A percentile compares a stretch with the other conserved stretches of the same genome.
Conservation (phyloP, 2,329 filamentous ascomycete species). For the Pleurostoma richardsiae region DNA sequence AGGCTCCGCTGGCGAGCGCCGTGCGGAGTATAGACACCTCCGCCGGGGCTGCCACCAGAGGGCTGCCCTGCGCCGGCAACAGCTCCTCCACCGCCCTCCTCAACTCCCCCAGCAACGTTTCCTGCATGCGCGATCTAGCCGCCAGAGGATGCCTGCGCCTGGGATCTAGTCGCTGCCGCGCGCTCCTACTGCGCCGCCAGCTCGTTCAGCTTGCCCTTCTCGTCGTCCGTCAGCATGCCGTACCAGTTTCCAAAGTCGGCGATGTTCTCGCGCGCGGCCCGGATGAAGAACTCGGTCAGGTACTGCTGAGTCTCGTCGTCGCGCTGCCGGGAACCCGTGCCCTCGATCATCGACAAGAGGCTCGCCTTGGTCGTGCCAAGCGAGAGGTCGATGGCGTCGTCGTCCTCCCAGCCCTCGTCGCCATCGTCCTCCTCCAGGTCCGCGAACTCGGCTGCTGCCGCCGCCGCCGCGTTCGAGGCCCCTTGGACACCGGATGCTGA, state of each 20-base stretch:
- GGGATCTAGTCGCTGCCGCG: not conserved
- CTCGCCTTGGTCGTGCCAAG: constrained; percentile 64
- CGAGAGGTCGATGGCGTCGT: constrained; percentile 71
- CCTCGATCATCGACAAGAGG: constrained; percentile 72
- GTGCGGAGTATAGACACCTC: too few species aligned
- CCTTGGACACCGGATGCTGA: constrained; percentile 67
- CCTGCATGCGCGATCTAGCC: too few species aligned
- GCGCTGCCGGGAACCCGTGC: constrained; percentile 55
- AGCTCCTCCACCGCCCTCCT: too few species aligned
- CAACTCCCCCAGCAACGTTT: too few species aligned
- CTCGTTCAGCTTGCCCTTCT: constrained; percentile 51
- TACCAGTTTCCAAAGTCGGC: constrained; percentile 55
- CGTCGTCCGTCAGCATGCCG: constrained; percentile 46
- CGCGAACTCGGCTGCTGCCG: constrained; percentile 48
- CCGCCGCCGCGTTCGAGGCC: constrained; percentile 56
- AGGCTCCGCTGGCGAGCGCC: too few species aligned
- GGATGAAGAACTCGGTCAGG: constrained; percentile 74
- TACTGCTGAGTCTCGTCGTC: constrained; percentile 91
- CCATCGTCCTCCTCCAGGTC: constrained; percentile 66
- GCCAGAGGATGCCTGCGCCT: too few species aligned
- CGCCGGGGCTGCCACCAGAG: too few species aligned
- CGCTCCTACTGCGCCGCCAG: constrained; percentile 27
- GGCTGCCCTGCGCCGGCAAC: too few species aligned
- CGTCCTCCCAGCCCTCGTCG: constrained; percentile 86
- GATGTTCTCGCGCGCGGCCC: constrained; percentile 49